Percentiles rank a stretch among this genome's conserved stretches.
phyloP scores from a whole-genome alignment of 495 filamentous ascomycete genomes.

The Xylaria cubensis region DNA sequence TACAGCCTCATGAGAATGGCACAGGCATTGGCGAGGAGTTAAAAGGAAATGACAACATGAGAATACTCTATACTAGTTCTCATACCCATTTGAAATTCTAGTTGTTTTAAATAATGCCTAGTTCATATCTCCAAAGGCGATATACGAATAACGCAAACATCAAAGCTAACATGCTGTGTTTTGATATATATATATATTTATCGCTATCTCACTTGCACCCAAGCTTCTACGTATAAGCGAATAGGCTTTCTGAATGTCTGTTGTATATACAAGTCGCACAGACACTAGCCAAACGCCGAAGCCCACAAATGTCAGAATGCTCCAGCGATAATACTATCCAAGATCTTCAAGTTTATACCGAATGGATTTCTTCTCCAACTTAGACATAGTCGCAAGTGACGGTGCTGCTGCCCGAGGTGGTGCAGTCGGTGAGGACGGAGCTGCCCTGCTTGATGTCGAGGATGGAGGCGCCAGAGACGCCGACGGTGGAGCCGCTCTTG shows the following conservation, averaged over 20 bases:
- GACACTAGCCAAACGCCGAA: neutral
- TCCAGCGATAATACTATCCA: neutral
- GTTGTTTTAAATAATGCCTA: neutral
- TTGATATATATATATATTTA: too few relatives aligned
- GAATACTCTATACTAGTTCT: neutral
- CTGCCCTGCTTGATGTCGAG: conserved; percentile 60
- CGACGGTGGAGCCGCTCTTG: conserved; percentile 38
- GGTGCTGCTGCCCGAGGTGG: conserved; percentile 47
- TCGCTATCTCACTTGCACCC: too few relatives aligned
- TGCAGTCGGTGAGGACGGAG: conserved; percentile 55
- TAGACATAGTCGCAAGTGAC: conserved; percentile 43
- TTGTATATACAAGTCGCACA: conserved; percentile 7
- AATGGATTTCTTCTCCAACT: neutral
- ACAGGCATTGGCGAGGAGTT: conserved; percentile 26
- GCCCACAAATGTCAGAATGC: neutral
- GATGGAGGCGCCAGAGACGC: conserved; percentile 51
- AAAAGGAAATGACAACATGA: conserved; percentile 15
- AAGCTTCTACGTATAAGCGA: neutral
- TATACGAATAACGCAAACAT: too few relatives aligned
- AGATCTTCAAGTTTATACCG: neutral
- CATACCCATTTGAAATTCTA: neutral
- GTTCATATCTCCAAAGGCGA: too few relatives aligned
- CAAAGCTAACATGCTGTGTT: too few relatives aligned
- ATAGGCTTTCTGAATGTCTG: neutral
- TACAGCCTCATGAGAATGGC: conserved; percentile 6